Evolutionary conservation across 129 eudicot genomes (phyloP).

Genomic region (Sambucus nigra): DNA sequence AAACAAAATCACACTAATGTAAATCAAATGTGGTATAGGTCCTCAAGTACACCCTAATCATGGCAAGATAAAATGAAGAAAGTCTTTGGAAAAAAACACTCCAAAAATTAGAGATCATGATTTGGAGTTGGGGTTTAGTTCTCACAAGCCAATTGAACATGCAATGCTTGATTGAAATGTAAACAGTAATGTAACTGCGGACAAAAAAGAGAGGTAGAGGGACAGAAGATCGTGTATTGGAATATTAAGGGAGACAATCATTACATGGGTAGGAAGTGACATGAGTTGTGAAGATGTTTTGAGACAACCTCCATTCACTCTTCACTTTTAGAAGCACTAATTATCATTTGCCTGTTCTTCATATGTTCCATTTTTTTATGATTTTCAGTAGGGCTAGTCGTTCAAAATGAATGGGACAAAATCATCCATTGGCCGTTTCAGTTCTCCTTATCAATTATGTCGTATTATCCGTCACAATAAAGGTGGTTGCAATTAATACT

Average conservation of each 20-base stretch:
- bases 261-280: background rate
- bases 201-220: background rate
- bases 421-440: background rate
- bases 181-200: background rate
- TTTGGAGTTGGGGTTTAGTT: no score
- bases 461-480: background rate
- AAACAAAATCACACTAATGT: no score
- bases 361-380: background rate
- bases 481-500: background rate
- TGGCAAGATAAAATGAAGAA: no score
- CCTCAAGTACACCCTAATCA: no score
- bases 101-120: no score
- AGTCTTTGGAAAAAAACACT: no score
- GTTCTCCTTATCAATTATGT: background rate
- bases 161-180: background rate
- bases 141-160: background rate
- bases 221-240: background rate
- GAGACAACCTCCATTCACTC: constrained; percentile 1
- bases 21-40: no score
- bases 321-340: background rate
- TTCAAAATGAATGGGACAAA: background rate
- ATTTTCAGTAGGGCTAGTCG: no score
- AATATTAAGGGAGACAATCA: background rate
- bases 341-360: background rate
- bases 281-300: background rate